Evolutionary conservation across 306 rosid species (phyloP).

Genomic region (Argentina anserina): DNA sequence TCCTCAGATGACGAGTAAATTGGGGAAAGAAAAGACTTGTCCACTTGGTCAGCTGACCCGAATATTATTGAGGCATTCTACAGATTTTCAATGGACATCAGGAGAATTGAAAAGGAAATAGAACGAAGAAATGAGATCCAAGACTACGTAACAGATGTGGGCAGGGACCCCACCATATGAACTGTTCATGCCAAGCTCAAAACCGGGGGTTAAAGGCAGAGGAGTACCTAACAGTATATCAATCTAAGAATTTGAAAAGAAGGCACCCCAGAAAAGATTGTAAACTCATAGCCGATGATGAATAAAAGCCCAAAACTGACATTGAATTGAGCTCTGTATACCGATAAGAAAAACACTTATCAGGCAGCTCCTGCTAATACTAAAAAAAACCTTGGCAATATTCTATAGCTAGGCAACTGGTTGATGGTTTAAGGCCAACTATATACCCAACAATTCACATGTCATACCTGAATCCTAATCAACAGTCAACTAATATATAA

Average conservation of each 20-base stretch:
- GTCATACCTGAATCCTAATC: neutral
- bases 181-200: constrained; percentile 75
- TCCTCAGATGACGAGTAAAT: constrained; percentile 83
- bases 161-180: constrained; percentile 86
- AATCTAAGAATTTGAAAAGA: constrained; percentile 19
- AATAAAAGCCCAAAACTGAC: neutral
- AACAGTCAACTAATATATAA: neutral
- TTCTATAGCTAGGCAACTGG: neutral
- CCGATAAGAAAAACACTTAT: neutral
- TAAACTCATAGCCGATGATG: neutral
- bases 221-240: constrained; percentile 90
- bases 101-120: constrained; percentile 61
- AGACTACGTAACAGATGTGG: constrained; percentile 58
- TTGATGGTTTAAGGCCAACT: neutral
- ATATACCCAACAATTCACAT: neutral
- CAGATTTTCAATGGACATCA: constrained; percentile 51
- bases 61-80: constrained; percentile 56
- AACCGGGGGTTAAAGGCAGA: constrained; percentile 79
- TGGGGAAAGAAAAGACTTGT: constrained; percentile 68
- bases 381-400: neutral
- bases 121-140: constrained; percentile 50
- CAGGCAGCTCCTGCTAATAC: neutral
- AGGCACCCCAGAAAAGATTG: neutral
- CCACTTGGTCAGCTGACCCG: constrained; percentile 62
- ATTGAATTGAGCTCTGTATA: neutral